Conservation (phyloP, 169 alveolate species). For the Cryptosporidium viatorum region DNA sequence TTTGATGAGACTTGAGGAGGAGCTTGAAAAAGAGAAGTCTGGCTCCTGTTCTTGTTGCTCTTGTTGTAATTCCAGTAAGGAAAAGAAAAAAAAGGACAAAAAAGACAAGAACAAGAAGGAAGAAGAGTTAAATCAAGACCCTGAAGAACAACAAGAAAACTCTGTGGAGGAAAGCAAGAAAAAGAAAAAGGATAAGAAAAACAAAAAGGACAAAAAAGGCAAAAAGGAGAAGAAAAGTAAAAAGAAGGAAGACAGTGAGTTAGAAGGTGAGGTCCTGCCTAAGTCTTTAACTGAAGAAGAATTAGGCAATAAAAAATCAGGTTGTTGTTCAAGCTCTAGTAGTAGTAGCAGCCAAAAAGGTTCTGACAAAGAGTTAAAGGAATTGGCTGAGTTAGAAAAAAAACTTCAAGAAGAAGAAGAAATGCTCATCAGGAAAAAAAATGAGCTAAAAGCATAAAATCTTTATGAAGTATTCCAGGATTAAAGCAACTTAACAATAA, state of each 20-base stretch:
- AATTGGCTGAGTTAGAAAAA: slow-evolving; percentile 4
- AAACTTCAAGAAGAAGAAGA: background rate
- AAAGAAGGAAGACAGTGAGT: background rate
- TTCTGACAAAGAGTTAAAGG: background rate
- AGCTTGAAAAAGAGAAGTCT: background rate
- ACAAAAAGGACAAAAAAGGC: background rate
- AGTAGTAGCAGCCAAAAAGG: background rate
- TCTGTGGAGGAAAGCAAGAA: too few species aligned
- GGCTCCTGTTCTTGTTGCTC: background rate
- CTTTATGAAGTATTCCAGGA: background rate
- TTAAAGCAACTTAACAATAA: background rate
- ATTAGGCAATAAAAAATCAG: background rate
- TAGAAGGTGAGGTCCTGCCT: too few species aligned
- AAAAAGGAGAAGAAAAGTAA: background rate
- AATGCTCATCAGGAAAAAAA: background rate
- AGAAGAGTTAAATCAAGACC: background rate
- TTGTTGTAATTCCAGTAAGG: background rate
- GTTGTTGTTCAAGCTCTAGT: slow-evolving; percentile 2
- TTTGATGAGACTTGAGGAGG: background rate
- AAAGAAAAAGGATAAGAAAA: background rate
- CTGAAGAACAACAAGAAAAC: background rate
- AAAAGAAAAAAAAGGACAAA: background rate
- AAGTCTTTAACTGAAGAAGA: background rate
- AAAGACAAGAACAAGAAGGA: background rate
- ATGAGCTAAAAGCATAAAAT: background rate